Percentiles rank a stretch among this genome's conserved stretches.
phyloP scores from a whole-genome alignment of 2,329 filamentous ascomycete genomes.

The Epichloe uncinata region DNA sequence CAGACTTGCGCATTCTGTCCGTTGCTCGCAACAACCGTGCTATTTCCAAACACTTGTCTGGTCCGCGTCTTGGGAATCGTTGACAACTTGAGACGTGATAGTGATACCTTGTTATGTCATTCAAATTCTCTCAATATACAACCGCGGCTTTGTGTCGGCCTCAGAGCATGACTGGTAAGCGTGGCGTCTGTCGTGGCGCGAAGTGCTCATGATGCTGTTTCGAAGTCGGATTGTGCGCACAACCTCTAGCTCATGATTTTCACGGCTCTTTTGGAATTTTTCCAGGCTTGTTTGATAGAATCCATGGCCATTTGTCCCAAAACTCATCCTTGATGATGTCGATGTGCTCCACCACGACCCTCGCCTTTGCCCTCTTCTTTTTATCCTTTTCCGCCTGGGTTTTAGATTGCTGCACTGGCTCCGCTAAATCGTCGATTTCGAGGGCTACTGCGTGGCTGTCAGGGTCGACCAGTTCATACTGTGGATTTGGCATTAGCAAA shows the following conservation, averaged over 20 bases:
- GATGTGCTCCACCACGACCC: slow-evolving; percentile 68
- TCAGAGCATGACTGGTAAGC: neutral
- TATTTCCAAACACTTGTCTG: neutral
- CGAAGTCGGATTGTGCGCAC: neutral
- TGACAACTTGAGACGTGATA: neutral
- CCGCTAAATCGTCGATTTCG: slow-evolving; percentile 35
- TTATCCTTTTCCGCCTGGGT: slow-evolving; percentile 73
- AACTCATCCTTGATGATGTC: slow-evolving; percentile 96
- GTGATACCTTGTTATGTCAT: neutral
- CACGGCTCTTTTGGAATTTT: slow-evolving; percentile 49
- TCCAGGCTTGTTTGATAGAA: slow-evolving; percentile 61
- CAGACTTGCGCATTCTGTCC: neutral
- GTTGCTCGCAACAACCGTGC: neutral
- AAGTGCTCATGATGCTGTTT: neutral
- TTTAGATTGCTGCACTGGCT: slow-evolving; percentile 50
- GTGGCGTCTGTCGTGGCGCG: neutral
- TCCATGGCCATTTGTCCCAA: slow-evolving; percentile 79
- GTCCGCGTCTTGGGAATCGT: neutral
- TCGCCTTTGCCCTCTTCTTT: slow-evolving; percentile 69
- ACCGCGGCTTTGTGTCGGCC: neutral
- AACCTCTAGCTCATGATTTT: too few species aligned
- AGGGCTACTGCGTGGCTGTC: slow-evolving; percentile 30
- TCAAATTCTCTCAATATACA: neutral
- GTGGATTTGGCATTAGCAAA: slow-evolving; percentile 1
- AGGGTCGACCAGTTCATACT: slow-evolving; percentile 61